Evolutionary conservation across 176 grass and related monocot species (phyloP).

Genomic region (Juncus effusus): DNA sequence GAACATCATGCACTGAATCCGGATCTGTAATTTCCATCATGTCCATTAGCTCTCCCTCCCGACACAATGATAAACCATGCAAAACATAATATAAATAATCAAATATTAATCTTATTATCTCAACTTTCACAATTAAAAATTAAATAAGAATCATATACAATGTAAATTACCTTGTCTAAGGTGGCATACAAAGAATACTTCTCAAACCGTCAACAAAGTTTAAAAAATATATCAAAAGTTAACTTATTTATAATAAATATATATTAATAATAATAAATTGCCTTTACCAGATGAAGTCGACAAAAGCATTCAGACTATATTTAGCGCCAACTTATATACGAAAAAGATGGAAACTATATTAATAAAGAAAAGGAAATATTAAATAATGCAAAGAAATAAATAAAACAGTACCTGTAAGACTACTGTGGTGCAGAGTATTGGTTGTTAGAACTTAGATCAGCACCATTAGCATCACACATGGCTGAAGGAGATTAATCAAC

Average conservation of each 20-base stretch:
- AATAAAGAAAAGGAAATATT: too few relatives aligned
- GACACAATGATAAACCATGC: constrained; percentile 23
- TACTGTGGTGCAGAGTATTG: constrained; percentile 58
- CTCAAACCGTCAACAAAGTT: constrained; percentile 78
- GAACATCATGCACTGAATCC: constrained; percentile 89
- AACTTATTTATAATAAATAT: too few relatives aligned
- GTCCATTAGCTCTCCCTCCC: constrained; percentile 99
- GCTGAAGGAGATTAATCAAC: too few relatives aligned
- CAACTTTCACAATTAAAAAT: not conserved
- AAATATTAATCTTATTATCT: constrained; percentile 1
- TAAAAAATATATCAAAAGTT: too few relatives aligned
- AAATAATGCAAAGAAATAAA: too few relatives aligned
- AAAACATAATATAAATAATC: constrained; percentile 3
- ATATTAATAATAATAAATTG: too few relatives aligned
- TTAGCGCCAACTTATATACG: too few relatives aligned
- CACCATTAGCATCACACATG: constrained; percentile 86
- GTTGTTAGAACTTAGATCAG: constrained; percentile 72
- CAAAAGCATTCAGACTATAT: too few relatives aligned
- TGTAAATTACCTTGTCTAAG: constrained; percentile 57
- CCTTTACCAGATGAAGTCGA: too few relatives aligned
- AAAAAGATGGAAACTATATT: too few relatives aligned
- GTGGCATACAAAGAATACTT: constrained; percentile 49
- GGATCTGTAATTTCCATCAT: constrained; percentile 97
- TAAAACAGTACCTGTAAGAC: too few relatives aligned
- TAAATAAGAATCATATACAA: not conserved